Percentiles rank a stretch among this genome's conserved stretches.
These are phyloP conservation scores for Quercus lobata DNA, from an alignment of 331 rosid genomes.

Conservation along the genomic window DNA sequence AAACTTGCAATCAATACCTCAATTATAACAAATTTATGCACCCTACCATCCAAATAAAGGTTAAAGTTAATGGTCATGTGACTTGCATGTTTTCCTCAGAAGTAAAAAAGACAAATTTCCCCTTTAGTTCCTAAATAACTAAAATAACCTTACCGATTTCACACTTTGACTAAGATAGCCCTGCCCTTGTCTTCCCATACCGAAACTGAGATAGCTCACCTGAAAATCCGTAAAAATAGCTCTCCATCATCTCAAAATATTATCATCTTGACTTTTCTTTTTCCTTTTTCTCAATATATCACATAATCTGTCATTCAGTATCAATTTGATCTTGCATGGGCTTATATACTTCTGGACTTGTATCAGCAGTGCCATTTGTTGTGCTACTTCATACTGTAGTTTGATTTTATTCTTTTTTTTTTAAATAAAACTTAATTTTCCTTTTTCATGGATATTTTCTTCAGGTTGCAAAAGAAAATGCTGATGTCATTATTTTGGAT, in stretches of 20 bases:
- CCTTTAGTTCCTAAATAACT: too few relatives aligned
- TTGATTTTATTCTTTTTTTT: background rate
- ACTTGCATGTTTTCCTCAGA: too few relatives aligned
- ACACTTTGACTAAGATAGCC: too few relatives aligned
- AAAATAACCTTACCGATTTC: too few relatives aligned
- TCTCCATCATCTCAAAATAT: background rate
- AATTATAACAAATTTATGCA: too few relatives aligned
- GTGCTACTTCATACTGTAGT: background rate
- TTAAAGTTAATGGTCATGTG: too few relatives aligned
- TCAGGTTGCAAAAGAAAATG: constrained; percentile 95
- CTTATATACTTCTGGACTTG: background rate
- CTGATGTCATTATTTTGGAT: constrained; percentile 85
- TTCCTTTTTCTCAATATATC: background rate
- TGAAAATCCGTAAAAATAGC: too few relatives aligned
- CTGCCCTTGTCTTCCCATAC: too few relatives aligned
- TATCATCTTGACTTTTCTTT: background rate
- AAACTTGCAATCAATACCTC: too few relatives aligned
- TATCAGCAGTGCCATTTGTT: background rate
- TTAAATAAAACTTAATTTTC: background rate
- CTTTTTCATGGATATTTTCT: constrained; percentile 11
- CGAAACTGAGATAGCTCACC: too few relatives aligned
- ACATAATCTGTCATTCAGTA: background rate
- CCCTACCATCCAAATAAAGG: too few relatives aligned
- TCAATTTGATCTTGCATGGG: background rate
- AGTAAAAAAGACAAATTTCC: too few relatives aligned